phyloP scores from a whole-genome alignment of 2,329 filamentous ascomycete genomes.

The Trichoderma citrinoviride region DNA sequence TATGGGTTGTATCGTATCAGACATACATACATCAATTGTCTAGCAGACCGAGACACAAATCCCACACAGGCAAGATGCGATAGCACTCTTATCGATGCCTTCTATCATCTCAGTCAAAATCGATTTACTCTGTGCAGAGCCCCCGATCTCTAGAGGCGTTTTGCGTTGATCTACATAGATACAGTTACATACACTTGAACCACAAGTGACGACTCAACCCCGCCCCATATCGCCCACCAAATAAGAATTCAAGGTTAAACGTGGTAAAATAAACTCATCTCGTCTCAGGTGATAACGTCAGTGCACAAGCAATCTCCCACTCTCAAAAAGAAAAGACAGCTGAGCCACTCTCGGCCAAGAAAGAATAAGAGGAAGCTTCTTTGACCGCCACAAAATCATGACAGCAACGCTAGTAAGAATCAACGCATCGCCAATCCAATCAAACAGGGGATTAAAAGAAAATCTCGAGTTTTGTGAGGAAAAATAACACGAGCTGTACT shows the following conservation, averaged over 20 bases:
- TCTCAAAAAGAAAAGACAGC: background rate
- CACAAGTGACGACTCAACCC: background rate
- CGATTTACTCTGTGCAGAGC: background rate
- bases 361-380: background rate
- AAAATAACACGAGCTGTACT: too few species aligned
- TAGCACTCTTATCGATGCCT: background rate
- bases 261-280: background rate
- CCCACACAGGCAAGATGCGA: background rate
- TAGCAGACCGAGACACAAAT: background rate
- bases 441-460: background rate
- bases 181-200: too few species aligned
- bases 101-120: too few species aligned
- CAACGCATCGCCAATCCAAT: background rate
- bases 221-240: background rate
- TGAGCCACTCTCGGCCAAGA: constrained; percentile 12
- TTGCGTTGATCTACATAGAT: too few species aligned
- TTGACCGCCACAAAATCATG: background rate
- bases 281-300: background rate
- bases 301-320: background rate
- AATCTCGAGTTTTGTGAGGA: background rate
- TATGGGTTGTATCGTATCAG: too few species aligned
- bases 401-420: too few species aligned
- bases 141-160: too few species aligned
- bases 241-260: background rate
- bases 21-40: background rate